phyloP scores from a whole-genome alignment of 164 flowering plant species.

The Kingdonia uniflora region DNA sequence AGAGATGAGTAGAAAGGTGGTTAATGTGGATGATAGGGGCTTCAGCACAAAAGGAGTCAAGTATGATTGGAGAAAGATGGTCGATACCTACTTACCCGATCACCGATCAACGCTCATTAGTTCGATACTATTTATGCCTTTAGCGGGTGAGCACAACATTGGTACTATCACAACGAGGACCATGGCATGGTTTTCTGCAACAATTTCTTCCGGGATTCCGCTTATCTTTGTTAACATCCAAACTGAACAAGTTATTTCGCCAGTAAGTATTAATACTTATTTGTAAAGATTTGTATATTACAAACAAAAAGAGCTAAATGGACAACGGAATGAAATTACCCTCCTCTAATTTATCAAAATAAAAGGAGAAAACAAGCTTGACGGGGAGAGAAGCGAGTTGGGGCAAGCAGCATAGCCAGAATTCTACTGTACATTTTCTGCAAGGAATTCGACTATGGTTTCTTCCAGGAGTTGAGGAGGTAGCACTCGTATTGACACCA shows the following conservation, averaged over 20 bases:
- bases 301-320: too few relatives aligned
- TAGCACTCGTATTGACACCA: slow-evolving; percentile 23
- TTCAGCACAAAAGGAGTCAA: slow-evolving; percentile 27
- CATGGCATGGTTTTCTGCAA: slow-evolving; percentile 63
- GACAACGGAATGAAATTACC: too few relatives aligned
- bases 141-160: slow-evolving; percentile 18
- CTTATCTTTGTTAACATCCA: slow-evolving; percentile 54
- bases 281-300: too few relatives aligned
- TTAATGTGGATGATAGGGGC: slow-evolving; percentile 22
- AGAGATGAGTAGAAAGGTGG: slow-evolving; percentile 52
- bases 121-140: slow-evolving; percentile 45
- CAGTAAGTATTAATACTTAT: too few relatives aligned
- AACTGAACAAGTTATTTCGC: slow-evolving; percentile 35
- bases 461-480: slow-evolving; percentile 43
- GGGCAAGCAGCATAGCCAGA: slow-evolving; percentile 16
- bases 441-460: slow-evolving; percentile 50
- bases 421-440: slow-evolving; percentile 14
- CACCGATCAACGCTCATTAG: slow-evolving; percentile 28
- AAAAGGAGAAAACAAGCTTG: slow-evolving; percentile 16
- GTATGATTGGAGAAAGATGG: slow-evolving; percentile 49
- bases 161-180: slow-evolving; percentile 33
- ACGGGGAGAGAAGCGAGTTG: slow-evolving; percentile 16
- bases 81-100: slow-evolving; percentile 34
- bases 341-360: too few relatives aligned
- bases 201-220: slow-evolving; percentile 49